Base-by-base conservation (phyloP, 306 rosid species). In the Geum urbanum region DNA sequence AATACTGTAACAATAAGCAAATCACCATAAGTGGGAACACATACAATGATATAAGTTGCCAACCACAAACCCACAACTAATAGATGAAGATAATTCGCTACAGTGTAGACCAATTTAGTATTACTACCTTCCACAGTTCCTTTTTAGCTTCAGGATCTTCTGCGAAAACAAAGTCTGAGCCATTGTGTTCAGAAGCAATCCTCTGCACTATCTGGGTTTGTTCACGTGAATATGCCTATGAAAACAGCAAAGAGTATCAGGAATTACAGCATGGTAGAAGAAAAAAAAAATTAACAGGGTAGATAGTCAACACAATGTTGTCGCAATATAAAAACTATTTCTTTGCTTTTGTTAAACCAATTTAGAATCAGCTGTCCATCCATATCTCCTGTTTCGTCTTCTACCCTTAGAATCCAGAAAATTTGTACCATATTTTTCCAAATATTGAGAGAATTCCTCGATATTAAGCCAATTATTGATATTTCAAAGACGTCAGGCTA, bases 201-300 rank as follows among this genome's bases (percentile, higher is more conserved):
- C 78, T 78, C 85, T 87, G 94, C 78, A 94, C 96, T 73, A 90
- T 88, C 77, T 81, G 84, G 27, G 97, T 88, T 83, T 92, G 98
- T 73, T 92, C 98, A 40, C 85, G 91, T 46, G 98, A 86, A 85
- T 90, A 90, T 60, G 97, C 98, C 86, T 94, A 97, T 92, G 76
- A 53, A 85, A 43, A 48, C 66, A 78, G 56, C 47, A 76, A 60
- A 67, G 49, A 58, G 16, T 55, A 67, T 72, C 40, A 71, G 41
- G 53, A 59, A 80, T 51, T 20, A 53, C 56, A 68, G 43, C 15
- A 40, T 32, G 54, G n/a, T 51, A 55, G 18, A 69, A 55, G n/a
- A 56, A 22, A 56, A 19, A 10, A 0, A 55, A 10, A 22, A 55
- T n/a, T n/a, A 9, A 4, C 6, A 32, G 37, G 37, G 37, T 32